Base-by-base conservation (phyloP, 1,284 basidiomycete genomes). In the Mycocalia duriaeana region DNA sequence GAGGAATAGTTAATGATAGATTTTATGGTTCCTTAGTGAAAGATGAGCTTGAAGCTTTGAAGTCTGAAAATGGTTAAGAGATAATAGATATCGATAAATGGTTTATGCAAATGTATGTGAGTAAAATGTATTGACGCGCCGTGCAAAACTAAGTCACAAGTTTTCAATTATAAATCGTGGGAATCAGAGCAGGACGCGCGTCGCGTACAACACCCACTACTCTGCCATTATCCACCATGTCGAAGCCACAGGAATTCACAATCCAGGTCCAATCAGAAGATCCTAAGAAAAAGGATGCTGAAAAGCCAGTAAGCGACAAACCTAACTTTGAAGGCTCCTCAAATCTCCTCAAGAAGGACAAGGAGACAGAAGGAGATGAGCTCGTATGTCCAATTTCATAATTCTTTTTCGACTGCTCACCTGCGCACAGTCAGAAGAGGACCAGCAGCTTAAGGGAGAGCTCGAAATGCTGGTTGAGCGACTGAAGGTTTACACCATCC, bases 381-480 rank as follows among this genome's bases (percentile, higher is more conserved):
- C 71, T 95, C 66, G 91, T 93, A 61, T 56, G 87, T 76, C 36
- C 20, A 45, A 34, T 36, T 46, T 47, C 36, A 45, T 41, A 23
- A 31, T 43, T 19, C 47, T 19, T 40, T 25, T 8, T 35, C 14
- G 13, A 25, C 37, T 54, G 51, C 54, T 55, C 35, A 57, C 40
- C 31, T 48, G 44, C 36, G 46, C 49, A 0, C 55, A 94, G 92
- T 92, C 89, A 18, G 96, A 99, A 63, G 95, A 99, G 68, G 96
- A 99, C 65, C 73, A 88, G 26, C 91, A 95, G 63, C 82, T 99
- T 51, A 92, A 92, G 71, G 88, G 84, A 51, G 94, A 99, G 71
- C 79, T 99, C 25, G 96, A 99, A 65, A 96, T 99, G 94, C 81
- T 99, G 22, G 85, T 96, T 23, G 94, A 99, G 66, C 82, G 96